These are phyloP conservation scores for Candida piceae DNA, from an alignment of 805 yeast species.

Conservation along the genomic window DNA sequence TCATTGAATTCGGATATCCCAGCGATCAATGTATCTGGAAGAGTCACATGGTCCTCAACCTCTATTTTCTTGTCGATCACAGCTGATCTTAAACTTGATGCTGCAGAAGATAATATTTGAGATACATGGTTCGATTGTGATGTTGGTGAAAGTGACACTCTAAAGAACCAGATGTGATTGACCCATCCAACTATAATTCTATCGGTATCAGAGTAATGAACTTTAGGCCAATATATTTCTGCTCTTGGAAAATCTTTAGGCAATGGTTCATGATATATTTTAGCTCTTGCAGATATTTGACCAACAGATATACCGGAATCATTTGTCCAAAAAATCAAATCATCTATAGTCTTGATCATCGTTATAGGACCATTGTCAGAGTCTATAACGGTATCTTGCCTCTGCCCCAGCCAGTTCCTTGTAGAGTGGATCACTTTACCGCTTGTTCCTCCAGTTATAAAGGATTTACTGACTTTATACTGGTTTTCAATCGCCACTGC, in stretches of 20 bases:
- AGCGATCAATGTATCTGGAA: conserved; percentile 53
- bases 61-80: conserved; percentile 37
- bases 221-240: conserved; percentile 80
- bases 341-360: conserved; percentile 56
- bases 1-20: conserved; percentile 77
- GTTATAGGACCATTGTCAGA: conserved; percentile 67
- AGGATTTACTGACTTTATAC: conserved; percentile 56
- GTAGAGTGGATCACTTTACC: conserved; percentile 75
- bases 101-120: conserved; percentile 46
- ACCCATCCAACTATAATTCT: conserved; percentile 81
- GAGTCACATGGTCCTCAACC: conserved; percentile 42
- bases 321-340: conserved; percentile 75
- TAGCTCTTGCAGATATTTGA: conserved; percentile 47
- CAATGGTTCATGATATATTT: conserved; percentile 48
- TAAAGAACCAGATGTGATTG: conserved; percentile 62
- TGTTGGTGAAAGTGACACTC: conserved; percentile 8
- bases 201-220: conserved; percentile 60
- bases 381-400: conserved; percentile 63
- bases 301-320: conserved; percentile 72
- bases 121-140: conserved; percentile 20
- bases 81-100: conserved; percentile 44
- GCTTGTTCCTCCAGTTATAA: conserved; percentile 85
- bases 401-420: conserved; percentile 81
- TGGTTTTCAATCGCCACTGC: conserved; percentile 76
- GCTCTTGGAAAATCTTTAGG: conserved; percentile 58